Conservation (phyloP, 129 eudicot species). For the Daucus carota region DH1_v3.0 NC_030383.2:8090001-8090500, state of each 20-base stretch:
- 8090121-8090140: not conserved
- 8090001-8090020: not conserved
- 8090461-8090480: not conserved
- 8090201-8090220: not conserved
- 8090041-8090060: not conserved
- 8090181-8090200: not conserved
- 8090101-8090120: not conserved
- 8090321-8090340: not conserved
- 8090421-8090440: not conserved
- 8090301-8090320: not conserved
- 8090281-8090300: not conserved
- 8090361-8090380: not conserved
- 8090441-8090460: not conserved
- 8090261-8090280: not conserved
- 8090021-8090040: not conserved
- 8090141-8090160: not conserved
- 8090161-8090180: not conserved
- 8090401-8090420: not conserved
- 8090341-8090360: not conserved
- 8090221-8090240: not conserved
- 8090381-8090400: not conserved
- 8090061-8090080: not conserved
- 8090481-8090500: not conserved
- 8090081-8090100: not conserved
- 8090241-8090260: not conserved